Base-by-base conservation (phyloP, 176 grass and related monocot species). In the Elymus sibiricus region DNA sequence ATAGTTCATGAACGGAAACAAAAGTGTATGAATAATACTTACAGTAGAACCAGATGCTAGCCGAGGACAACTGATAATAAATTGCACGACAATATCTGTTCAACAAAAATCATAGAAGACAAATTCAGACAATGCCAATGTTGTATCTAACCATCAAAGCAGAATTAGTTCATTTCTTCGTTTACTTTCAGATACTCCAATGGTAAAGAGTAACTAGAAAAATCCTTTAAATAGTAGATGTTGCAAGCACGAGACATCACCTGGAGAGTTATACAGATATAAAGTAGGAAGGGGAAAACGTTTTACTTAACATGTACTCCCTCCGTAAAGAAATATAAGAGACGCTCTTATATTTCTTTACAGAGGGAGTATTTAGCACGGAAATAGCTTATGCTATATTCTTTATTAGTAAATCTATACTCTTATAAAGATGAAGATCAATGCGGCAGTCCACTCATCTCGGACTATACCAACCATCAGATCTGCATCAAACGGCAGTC, bases 51-150 rank as follows among this genome's bases (percentile, higher is more conserved):
- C 90, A 74, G 85, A 58, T 79, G 67, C 79, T 38, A 96, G 56
- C 47, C 74, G 86, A 82, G 94, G 88, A 62, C 90, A 96, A 68
- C 90, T 95, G 87, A 99, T 94, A 35, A 91, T 68, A 74, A 99
- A 99, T 19, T 99, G 97, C 78, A 94, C 87, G 88, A 94, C 83
- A 37, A 80, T 85, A 88, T 92, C 97, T 99, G 90, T 44, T 80
- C 67, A 71, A 32, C 65, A 55, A 78, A 87, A 78, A 81, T 22
- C 49, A 82, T 34, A 73, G 28, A 70, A 91, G 9, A 49, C 22
- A 39, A 79, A 71, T 74, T 63, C n/a, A 81, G 70, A 81, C 51
- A 42, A 32, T 25, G 60, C 2, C 43, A 61, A 76, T 26, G 17
- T 64, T 31, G 58, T 73, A 37, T 46, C 21, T 28, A 78, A 53